A percentile compares a stretch with the other conserved stretches of the same genome.
Evolutionary conservation across 345 rosid species (phyloP).

Genomic region (Aquilaria malaccensis): DNA sequence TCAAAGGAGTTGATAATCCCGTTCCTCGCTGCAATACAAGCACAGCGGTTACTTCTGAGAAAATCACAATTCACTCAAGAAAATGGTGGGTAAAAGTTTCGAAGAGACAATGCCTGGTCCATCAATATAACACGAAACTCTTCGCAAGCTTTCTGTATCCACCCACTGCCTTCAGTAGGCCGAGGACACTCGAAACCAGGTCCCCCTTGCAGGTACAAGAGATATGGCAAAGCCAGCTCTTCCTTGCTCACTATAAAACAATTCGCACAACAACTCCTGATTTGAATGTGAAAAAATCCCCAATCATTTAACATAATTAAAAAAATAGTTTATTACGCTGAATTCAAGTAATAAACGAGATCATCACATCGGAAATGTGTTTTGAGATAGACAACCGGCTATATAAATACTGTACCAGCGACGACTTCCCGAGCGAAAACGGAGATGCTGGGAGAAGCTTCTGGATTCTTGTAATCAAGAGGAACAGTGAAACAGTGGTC

Average conservation of each 20-base stretch:
- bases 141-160: conserved; percentile 79
- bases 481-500: conserved; percentile 78
- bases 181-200: conserved; percentile 89
- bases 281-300: not conserved
- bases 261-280: not conserved
- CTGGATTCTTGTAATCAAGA: conserved; percentile 46
- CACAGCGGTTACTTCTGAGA: not conserved
- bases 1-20: conserved; percentile 79
- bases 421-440: conserved; percentile 84
- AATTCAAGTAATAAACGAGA: not conserved
- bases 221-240: conserved; percentile 64
- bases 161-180: conserved; percentile 83
- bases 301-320: not conserved
- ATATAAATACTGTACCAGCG: conserved; percentile 35
- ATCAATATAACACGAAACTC: conserved; percentile 85
- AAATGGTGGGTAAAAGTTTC: not conserved
- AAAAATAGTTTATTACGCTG: not conserved
- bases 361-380: not conserved
- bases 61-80: not conserved
- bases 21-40: conserved; percentile 81
- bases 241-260: conserved; percentile 64
- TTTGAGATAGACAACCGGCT: not conserved
- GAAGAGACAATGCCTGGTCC: conserved; percentile 61
- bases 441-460: conserved; percentile 45
- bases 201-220: conserved; percentile 82